A percentile compares a stretch with the other conserved stretches of the same genome.
Evolutionary conservation across 345 rosid genomes (phyloP).

Genomic region (Diplotaxis tenuifolia): DNA sequence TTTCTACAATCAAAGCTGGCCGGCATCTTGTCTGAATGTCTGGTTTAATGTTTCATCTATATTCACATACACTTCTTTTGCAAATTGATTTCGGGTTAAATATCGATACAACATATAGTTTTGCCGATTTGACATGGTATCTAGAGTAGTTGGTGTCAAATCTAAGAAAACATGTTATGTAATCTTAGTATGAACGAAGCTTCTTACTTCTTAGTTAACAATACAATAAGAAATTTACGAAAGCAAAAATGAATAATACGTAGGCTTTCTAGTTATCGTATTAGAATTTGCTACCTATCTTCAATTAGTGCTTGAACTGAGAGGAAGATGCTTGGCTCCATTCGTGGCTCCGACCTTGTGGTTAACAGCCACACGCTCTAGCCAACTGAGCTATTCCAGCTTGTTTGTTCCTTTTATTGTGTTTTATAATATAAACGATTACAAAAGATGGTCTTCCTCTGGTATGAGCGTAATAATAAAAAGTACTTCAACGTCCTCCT

Average conservation of each 20-base stretch:
- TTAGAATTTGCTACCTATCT: not conserved
- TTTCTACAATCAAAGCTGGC: not conserved
- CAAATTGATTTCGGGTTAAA: not conserved
- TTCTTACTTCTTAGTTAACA: not conserved
- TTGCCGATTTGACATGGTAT: slow-evolving; percentile 3
- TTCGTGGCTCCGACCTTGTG: slow-evolving; percentile 36
- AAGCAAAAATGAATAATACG: not conserved
- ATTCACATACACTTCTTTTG: not conserved
- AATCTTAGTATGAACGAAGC: not conserved
- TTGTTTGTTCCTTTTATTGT: too few species aligned
- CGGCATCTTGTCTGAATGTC: not conserved
- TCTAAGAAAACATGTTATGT: not conserved
- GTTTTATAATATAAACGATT: too few species aligned
- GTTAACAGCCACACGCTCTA: slow-evolving; percentile 86
- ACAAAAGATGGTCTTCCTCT: too few species aligned
- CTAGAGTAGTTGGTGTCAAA: not conserved
- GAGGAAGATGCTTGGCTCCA: not conserved
- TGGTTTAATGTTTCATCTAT: not conserved
- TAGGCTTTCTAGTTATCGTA: too few species aligned
- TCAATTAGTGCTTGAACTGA: not conserved
- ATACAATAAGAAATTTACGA: not conserved
- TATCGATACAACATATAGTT: not conserved
- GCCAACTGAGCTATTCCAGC: too few species aligned
- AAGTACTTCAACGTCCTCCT: too few species aligned
- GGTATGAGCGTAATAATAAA: too few species aligned